These are phyloP conservation scores for Eleusine indica DNA, from an alignment of 176 grass and related monocot species.

Conservation along the genomic window DNA sequence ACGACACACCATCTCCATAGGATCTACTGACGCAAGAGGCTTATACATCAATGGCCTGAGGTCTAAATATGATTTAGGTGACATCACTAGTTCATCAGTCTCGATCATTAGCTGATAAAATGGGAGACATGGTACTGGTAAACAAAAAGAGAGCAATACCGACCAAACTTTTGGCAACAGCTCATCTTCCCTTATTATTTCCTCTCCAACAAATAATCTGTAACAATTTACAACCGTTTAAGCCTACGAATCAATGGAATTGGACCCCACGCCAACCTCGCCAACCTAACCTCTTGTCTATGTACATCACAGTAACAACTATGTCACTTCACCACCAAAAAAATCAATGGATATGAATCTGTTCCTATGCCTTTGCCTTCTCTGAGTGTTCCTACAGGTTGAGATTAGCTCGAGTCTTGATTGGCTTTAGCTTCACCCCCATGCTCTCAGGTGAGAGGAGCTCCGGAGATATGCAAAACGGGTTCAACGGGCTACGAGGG, in stretches of 20 bases:
- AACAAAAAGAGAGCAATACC: conserved; percentile 30
- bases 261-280: conserved; percentile 37
- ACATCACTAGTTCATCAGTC: conserved; percentile 25
- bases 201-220: conserved; percentile 56
- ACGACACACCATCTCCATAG: too few species aligned
- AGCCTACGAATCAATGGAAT: conserved; percentile 58
- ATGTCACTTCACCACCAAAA: conserved; percentile 59
- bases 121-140: not conserved
- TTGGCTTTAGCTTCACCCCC: conserved; percentile 95
- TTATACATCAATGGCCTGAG: conserved; percentile 2
- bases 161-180: conserved; percentile 34
- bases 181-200: conserved; percentile 48
- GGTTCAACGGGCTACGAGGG: conserved; percentile 74
- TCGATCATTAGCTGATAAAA: conserved; percentile 16
- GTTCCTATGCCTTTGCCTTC: conserved; percentile 23
- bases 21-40: not conserved
- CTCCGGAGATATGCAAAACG: conserved; percentile 74
- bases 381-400: conserved; percentile 49
- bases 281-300: conserved; percentile 45
- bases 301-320: conserved; percentile 47
- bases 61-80: conserved; percentile 18
- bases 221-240: conserved; percentile 73
- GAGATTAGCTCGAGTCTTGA: conserved; percentile 72
- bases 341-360: conserved; percentile 47
- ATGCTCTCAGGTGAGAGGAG: conserved; percentile 97